Conservation (phyloP, 331 rosid species). For the Dryas integrifolia region DNA sequence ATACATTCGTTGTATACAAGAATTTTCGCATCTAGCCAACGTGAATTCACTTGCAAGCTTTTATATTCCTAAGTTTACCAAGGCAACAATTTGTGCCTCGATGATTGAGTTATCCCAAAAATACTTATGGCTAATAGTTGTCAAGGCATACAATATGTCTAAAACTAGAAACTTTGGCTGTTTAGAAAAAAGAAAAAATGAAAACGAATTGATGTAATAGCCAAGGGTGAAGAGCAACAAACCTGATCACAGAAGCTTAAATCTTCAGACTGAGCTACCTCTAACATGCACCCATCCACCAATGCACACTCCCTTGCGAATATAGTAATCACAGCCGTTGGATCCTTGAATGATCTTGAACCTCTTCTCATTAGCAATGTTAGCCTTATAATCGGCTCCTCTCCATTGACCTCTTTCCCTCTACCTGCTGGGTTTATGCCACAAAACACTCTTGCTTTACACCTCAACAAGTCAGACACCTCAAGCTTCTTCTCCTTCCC, state of each 20-base stretch:
- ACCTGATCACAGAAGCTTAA: slow-evolving; percentile 36
- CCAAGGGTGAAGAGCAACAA: neutral
- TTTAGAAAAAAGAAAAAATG: neutral
- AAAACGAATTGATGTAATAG: neutral
- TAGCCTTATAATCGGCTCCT: slow-evolving; percentile 29
- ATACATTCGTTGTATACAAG: no score
- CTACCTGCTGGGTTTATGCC: slow-evolving; percentile 18
- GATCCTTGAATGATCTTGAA: slow-evolving; percentile 36
- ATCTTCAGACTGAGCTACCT: slow-evolving; percentile 31
- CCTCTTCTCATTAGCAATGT: slow-evolving; percentile 36
- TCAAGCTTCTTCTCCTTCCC: slow-evolving; percentile 27
- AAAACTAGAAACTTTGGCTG: neutral
- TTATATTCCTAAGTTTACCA: no score
- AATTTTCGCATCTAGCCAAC: no score
- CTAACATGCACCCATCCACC: slow-evolving; percentile 22
- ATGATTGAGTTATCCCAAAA: no score
- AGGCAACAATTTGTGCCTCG: no score
- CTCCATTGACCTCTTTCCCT: slow-evolving; percentile 23
- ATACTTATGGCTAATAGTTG: neutral
- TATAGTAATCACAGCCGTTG: slow-evolving; percentile 8
- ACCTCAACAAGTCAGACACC: slow-evolving; percentile 34
- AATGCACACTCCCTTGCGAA: slow-evolving; percentile 28
- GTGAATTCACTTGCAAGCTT: no score
- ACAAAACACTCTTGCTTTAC: slow-evolving; percentile 32
- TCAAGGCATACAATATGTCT: neutral